Base-by-base conservation (phyloP, 1,284 basidiomycete genomes). In the Ustilago nuda region DNA sequence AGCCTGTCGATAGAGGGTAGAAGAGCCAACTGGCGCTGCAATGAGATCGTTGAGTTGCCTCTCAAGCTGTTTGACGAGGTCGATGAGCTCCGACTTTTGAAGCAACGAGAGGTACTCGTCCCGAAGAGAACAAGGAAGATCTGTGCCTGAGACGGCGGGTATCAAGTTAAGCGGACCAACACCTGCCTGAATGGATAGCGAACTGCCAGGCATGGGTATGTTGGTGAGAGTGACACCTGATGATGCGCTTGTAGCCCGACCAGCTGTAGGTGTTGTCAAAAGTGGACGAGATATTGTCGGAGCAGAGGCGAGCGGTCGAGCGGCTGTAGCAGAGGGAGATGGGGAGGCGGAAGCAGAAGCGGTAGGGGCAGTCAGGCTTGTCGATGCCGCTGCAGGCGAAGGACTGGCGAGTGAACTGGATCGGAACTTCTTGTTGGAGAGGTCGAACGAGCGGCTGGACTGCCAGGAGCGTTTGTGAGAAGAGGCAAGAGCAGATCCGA, bases 21-120 rank as follows among this genome's bases (percentile, higher is more conserved):
- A 76, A 2, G 74, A 54, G 41, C 74, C 74, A 17, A 45, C 36
- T 8, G 74, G 74, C 8, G 69, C 69, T 27, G 70, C 59, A 30
- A 72, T 45, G 23, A 72, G 48, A 17, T 72, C 66, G 45, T 57
- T 41, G n/a, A 76, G 69, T 39, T 76, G 74, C n/a, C n/a, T 72
- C 32, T 76, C 74, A 46, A 76, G 69, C 56, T 69, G 62, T 37
- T 76, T 76, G 69, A 76, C 74, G 46, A 76, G 41, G 58, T 72
- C 62, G 52, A 76, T 69, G 41, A 76, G 74, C 57, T 76, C 74
- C 8, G 65, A 56, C 46, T 76, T 72, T 45, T 76, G 58, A 12
- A 76, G 69, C 52, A 76, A 50, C 3, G 74, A 76, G 8, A 76
- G 59, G 27, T 72, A 76, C 27, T 76, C 74, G 17, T 72, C 69